Conservation (phyloP, 805 yeast genomes). For the Metschnikowia peoriensis region DNA sequence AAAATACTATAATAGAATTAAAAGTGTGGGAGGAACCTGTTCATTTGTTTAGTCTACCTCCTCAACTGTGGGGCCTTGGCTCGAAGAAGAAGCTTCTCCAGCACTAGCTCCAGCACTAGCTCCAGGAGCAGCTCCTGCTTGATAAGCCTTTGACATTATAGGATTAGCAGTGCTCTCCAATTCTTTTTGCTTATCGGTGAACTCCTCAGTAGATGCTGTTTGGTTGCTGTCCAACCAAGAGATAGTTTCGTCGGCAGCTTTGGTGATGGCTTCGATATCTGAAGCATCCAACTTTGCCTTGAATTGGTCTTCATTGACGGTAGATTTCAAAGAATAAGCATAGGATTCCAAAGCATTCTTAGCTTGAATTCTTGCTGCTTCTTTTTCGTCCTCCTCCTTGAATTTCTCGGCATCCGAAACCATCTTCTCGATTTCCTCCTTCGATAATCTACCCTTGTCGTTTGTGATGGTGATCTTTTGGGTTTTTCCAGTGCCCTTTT, state of each 20-base stretch:
- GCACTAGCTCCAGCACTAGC: background rate
- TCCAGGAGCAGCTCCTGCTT: constrained; percentile 21
- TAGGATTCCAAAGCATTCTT: background rate
- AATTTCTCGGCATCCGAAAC: background rate
- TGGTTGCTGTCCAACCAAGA: background rate
- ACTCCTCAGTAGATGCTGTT: background rate
- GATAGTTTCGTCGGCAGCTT: background rate
- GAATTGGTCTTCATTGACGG: background rate
- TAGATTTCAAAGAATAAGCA: background rate
- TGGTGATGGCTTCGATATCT: background rate
- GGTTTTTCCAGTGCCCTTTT: background rate
- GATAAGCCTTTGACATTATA: background rate
- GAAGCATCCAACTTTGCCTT: background rate
- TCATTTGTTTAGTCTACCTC: background rate
- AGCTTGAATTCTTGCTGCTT: background rate
- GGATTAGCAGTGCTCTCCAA: background rate
- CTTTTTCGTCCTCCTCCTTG: background rate
- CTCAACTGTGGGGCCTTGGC: background rate
- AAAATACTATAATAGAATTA: background rate
- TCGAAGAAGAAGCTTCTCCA: background rate
- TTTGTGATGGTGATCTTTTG: background rate
- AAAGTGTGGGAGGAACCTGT: background rate
- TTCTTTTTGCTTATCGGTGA: background rate
- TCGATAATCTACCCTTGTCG: background rate
- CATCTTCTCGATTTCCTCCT: background rate